Percentiles rank a stretch among this genome's conserved stretches.
These are phyloP conservation scores for Aureobasidium subglaciale DNA, from an alignment of 2,329 filamentous ascomycete species.

Conservation along the genomic window DNA sequence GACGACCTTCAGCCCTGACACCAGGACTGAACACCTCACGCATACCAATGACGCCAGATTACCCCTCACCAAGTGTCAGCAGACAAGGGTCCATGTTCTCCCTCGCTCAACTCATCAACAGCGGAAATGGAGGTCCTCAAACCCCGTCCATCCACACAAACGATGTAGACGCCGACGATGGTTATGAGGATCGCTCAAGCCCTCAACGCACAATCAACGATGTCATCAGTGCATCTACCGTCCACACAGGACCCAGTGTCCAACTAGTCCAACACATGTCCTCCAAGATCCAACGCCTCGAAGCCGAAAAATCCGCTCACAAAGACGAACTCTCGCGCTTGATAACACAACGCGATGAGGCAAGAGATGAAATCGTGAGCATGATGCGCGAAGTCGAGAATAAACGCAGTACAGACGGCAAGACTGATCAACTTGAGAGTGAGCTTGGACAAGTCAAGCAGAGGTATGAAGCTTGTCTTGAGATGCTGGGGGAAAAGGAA, in stretches of 20 bases:
- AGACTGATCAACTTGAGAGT: slow-evolving; percentile 58
- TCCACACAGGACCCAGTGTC: slow-evolving; percentile 83
- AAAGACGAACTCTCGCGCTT: slow-evolving; percentile 81
- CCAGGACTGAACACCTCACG: slow-evolving; percentile 17
- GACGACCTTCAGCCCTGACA: slow-evolving; percentile 24
- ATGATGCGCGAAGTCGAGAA: slow-evolving; percentile 82
- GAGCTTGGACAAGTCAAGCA: slow-evolving; percentile 63
- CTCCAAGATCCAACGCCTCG: slow-evolving; percentile 80
- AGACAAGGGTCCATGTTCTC: slow-evolving; percentile 43
- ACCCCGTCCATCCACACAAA: slow-evolving; percentile 44
- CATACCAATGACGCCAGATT: slow-evolving; percentile 5
- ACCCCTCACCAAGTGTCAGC: slow-evolving; percentile 25
- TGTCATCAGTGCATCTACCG: slow-evolving; percentile 55
- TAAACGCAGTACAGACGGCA: slow-evolving; percentile 53
- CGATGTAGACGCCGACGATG: slow-evolving; percentile 48
- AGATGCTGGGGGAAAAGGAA: slow-evolving; percentile 95
- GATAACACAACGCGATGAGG: slow-evolving; percentile 80
- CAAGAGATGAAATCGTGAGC: slow-evolving; percentile 79
- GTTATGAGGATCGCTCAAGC: slow-evolving; percentile 50
- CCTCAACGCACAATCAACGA: slow-evolving; percentile 62
- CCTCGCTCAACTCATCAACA: slow-evolving; percentile 29
- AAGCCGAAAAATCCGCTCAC: slow-evolving; percentile 81
- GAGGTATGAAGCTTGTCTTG: slow-evolving; percentile 82
- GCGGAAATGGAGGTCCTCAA: slow-evolving; percentile 26
- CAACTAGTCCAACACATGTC: slow-evolving; percentile 96